Base-by-base conservation (phyloP, 805 yeast genomes). In the Yarrowia sp. region DNA sequence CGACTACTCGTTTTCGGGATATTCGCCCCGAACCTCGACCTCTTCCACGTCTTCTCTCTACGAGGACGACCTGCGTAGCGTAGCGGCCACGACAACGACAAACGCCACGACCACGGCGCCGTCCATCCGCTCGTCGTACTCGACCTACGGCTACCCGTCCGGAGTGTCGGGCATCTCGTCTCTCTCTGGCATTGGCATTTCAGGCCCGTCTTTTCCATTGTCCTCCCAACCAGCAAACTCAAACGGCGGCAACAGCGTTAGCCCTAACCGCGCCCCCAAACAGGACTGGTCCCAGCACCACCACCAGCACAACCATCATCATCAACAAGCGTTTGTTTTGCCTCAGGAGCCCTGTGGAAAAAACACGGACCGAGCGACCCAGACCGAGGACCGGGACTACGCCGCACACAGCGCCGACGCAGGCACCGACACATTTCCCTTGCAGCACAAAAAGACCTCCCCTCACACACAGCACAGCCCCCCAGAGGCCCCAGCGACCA, bases 241-340 rank as follows among this genome's bases (percentile, higher is more conserved):
- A 42, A 58, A 58, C 34, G 13, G 8, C 19, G 64, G 43, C 43
- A 17, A 13, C 50, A 58, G n/a, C 19, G 9, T 9, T 10, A 56
- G 40, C 64, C 64, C 64, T 58, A 58, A 43, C 64, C 64, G 64
- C 50, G 49, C 40, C 39, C 50, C 64, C 39, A 42, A 58, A 58
- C 64, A 58, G 64, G 64, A 58, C 50, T 43, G 39, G 40, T 58
- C 50, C 49, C 64, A 58, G 64, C 49, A 30, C 24, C 24, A 20
- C 46, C 30, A 24, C 30, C 30, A 24, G 30, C 30, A 24, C 30
- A 24, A 24, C 30, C 34, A 14, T n/a, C 47, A 55, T 40, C 63
- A 42, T 24, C 63, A 39, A 30, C 63, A 55, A 40, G 39, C 36
- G 47, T 40, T 40, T 39, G 61, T 39, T 40, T 33, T 56, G 49